Conservation (phyloP, 768 basidiomycete genomes). For the Artomyces pyxidatus region DNA sequence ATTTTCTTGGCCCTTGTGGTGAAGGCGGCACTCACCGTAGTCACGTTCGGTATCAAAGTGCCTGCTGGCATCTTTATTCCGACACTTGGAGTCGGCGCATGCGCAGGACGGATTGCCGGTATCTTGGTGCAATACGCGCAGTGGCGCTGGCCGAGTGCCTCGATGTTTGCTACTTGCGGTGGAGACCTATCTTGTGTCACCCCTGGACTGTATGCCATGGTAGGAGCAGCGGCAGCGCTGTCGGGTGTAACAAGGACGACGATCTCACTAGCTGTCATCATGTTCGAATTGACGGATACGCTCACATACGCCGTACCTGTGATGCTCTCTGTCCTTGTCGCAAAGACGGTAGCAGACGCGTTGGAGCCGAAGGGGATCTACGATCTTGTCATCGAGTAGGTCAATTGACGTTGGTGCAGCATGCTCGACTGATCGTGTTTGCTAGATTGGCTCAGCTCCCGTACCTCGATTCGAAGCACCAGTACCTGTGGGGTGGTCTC, state of each 20-base stretch:
- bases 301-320: slow-evolving; percentile 88
- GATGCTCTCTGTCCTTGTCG: slow-evolving; percentile 82
- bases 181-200: slow-evolving; percentile 68
- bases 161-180: slow-evolving; percentile 59
- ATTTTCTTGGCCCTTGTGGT: slow-evolving; percentile 74
- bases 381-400: slow-evolving; percentile 86
- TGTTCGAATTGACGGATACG: slow-evolving; percentile 90
- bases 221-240: slow-evolving; percentile 88
- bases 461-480: slow-evolving; percentile 85
- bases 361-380: slow-evolving; percentile 94
- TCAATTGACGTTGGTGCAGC: neutral
- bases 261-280: slow-evolving; percentile 92
- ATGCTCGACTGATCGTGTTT: slow-evolving; percentile 1
- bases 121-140: slow-evolving; percentile 73
- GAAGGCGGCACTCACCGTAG: slow-evolving; percentile 71
- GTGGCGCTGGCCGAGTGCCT: slow-evolving; percentile 46
- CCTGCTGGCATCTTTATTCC: slow-evolving; percentile 97
- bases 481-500: slow-evolving; percentile 78
- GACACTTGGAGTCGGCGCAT: slow-evolving; percentile 89
- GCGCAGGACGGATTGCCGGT: slow-evolving; percentile 83
- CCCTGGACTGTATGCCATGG: slow-evolving; percentile 92
- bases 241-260: slow-evolving; percentile 95
- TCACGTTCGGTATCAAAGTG: slow-evolving; percentile 90
- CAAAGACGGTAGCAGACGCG: slow-evolving; percentile 84
- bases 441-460: slow-evolving; percentile 73